phyloP scores from a whole-genome alignment of 2,329 filamentous ascomycete species.

The Xylaria polymorpha region DNA sequence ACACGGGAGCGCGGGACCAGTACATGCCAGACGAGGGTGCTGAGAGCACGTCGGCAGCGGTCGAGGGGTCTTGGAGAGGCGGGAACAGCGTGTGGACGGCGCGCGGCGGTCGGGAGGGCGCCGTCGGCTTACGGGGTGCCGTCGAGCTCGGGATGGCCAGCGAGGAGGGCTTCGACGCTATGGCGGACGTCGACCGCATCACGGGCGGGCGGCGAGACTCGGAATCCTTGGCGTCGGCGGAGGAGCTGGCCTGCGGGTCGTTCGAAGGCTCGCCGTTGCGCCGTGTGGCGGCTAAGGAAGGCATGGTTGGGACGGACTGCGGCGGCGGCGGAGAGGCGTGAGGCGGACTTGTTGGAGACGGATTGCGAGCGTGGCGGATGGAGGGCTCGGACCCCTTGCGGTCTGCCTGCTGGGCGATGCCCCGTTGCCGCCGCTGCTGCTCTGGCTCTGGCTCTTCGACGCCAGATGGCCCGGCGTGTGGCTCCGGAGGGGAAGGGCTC shows the following conservation, averaged over 20 bases:
- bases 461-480: slow-evolving; percentile 72
- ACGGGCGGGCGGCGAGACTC: slow-evolving; percentile 56
- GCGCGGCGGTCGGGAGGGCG: slow-evolving; percentile 47
- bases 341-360: slow-evolving; percentile 53
- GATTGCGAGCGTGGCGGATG: slow-evolving; percentile 67
- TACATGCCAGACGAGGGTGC: slow-evolving; percentile 79
- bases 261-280: slow-evolving; percentile 45
- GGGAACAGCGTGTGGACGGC: slow-evolving; percentile 64
- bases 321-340: slow-evolving; percentile 47
- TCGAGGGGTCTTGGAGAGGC: slow-evolving; percentile 65
- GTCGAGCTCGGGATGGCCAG: slow-evolving; percentile 36
- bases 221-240: slow-evolving; percentile 47
- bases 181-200: slow-evolving; percentile 66
- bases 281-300: slow-evolving; percentile 44
- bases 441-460: slow-evolving; percentile 63
- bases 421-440: slow-evolving; percentile 19
- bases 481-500: slow-evolving; percentile 59
- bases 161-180: slow-evolving; percentile 49
- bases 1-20: slow-evolving; percentile 74
- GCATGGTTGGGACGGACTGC: slow-evolving; percentile 46
- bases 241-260: slow-evolving; percentile 47
- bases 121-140: slow-evolving; percentile 39
- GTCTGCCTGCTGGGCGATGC: slow-evolving; percentile 54
- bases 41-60: slow-evolving; percentile 68
- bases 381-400: slow-evolving; percentile 64